Evolutionary conservation across 495 filamentous ascomycete species (phyloP), one percentile per base, ranked within the genome.

Genomic region (Neurospora sp.): DNA sequence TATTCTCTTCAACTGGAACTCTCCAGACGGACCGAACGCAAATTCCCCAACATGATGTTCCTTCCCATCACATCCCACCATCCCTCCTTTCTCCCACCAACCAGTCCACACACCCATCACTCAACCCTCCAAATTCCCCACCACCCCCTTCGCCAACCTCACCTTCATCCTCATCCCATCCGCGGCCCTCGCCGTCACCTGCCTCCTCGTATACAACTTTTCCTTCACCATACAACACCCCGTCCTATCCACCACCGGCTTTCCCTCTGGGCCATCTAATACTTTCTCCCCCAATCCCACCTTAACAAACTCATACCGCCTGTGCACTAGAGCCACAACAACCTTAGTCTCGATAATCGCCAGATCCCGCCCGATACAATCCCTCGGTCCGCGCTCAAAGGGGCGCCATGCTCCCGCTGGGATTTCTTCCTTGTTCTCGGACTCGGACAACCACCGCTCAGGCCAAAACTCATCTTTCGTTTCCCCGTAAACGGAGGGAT

Each of bases 401-500:
- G 86, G 84, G 39, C 88, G 76, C 84, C 84, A 90, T 2, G 87
- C 85, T 11, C 76, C 74, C 0, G 79, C 40, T 7, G 83, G 83
- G 14, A 82, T 79, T 70, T 75, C 76, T 0, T n/a, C 69, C 75
- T 69, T 77, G 49, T 46, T 39, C 20, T 70, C 74, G 6, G 72
- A 79, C 69, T 87, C 87, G 69, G 87, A 86, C 0, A 91, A 79
- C 89, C 90, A 91, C 5, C 90, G 82, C 78, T 91, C 89, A 1
- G 90, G 90, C 10, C 84, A 81, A 77, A 89, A 92, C 39, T 87
- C 85, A 5, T 89, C 80, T 0, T 85, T 88, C 71, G 89, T 87
- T 0, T 85, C 80, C 0, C 90, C 82, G 46, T 76, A 93, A 1
- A 92, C 87, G 18, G 82, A 75, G 6, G 85, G 84, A 75, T 93